These are phyloP conservation scores for Termitomyces bulborhizus DNA, from an alignment of 768 basidiomycete species.

Conservation along the genomic window DNA sequence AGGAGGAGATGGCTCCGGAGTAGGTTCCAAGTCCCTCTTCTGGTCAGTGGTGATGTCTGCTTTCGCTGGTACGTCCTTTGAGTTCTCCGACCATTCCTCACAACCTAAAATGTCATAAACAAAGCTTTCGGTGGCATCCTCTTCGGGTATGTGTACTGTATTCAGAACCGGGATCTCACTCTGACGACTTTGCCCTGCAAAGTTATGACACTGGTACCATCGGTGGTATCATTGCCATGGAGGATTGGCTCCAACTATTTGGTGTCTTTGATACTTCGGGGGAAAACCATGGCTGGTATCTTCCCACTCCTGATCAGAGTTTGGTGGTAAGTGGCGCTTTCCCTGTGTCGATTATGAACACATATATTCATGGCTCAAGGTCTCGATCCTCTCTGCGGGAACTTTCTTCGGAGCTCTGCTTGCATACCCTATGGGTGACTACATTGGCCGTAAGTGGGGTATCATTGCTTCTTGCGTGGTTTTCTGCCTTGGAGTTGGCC, in stretches of 20 bases:
- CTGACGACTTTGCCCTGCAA: slow-evolving; percentile 24
- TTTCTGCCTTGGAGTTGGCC: slow-evolving; percentile 59
- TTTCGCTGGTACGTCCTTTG: slow-evolving; percentile 27
- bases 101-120: not conserved
- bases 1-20: slow-evolving; percentile 25
- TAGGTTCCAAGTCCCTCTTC: slow-evolving; percentile 21
- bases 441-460: slow-evolving; percentile 49
- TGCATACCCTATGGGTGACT: slow-evolving; percentile 32
- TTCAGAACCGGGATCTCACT: not conserved
- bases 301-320: slow-evolving; percentile 36
- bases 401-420: slow-evolving; percentile 75
- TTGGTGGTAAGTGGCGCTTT: slow-evolving; percentile 22
- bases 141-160: slow-evolving; percentile 25
- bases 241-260: slow-evolving; percentile 48
- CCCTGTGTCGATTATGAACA: not conserved
- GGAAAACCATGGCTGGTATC: slow-evolving; percentile 27
- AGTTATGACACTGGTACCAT: slow-evolving; percentile 82
- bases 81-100: not conserved
- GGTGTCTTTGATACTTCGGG: slow-evolving; percentile 22
- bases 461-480: slow-evolving; percentile 56
- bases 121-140: slow-evolving; percentile 42
- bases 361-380: slow-evolving; percentile 1
- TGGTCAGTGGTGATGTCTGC: slow-evolving; percentile 33
- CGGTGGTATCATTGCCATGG: slow-evolving; percentile 67
- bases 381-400: slow-evolving; percentile 78